Percentiles rank a stretch among this genome's conserved stretches.
These are phyloP conservation scores for Thielaviopsis populi DNA, from an alignment of 2,329 filamentous ascomycete species.

Conservation along the genomic window DNA sequence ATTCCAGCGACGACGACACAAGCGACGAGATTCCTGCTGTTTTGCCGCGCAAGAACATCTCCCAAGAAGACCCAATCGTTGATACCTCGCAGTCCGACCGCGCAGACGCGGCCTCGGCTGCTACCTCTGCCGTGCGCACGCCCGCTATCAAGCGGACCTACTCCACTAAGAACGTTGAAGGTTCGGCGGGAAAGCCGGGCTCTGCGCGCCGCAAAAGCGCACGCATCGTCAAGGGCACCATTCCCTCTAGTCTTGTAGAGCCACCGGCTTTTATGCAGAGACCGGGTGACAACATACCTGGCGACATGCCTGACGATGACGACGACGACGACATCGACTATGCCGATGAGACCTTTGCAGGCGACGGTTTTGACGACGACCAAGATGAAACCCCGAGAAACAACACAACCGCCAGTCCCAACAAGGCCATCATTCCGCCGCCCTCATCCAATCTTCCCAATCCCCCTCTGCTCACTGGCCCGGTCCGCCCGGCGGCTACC, in stretches of 20 bases:
- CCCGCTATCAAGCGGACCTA: not conserved
- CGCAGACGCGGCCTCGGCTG: not conserved
- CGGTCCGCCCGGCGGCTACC: not conserved
- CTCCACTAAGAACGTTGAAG: not conserved
- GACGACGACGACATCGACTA: not conserved
- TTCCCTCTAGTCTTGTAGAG: not conserved
- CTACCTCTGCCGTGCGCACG: not conserved
- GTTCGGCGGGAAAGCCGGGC: not conserved
- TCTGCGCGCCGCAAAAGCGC: not conserved
- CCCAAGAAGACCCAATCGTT: not conserved
- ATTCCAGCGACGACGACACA: conserved; percentile 17
- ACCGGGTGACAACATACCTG: not conserved
- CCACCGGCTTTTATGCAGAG: not conserved
- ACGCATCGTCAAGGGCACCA: not conserved
- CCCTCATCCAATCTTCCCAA: not conserved
- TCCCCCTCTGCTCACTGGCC: not conserved
- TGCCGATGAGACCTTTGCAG: not conserved
- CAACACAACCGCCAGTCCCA: not conserved
- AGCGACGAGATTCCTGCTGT: not conserved
- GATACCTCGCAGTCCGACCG: not conserved
- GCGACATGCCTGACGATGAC: not conserved
- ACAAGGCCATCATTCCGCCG: not conserved
- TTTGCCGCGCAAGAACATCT: not conserved
- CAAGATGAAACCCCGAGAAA: not conserved
- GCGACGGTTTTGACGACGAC: not conserved